A percentile compares a stretch with the other conserved stretches of the same genome.
These are phyloP conservation scores for Dactylellina parvicollis DNA, from an alignment of 2,329 filamentous ascomycete genomes.

Conservation along the genomic window DNA sequence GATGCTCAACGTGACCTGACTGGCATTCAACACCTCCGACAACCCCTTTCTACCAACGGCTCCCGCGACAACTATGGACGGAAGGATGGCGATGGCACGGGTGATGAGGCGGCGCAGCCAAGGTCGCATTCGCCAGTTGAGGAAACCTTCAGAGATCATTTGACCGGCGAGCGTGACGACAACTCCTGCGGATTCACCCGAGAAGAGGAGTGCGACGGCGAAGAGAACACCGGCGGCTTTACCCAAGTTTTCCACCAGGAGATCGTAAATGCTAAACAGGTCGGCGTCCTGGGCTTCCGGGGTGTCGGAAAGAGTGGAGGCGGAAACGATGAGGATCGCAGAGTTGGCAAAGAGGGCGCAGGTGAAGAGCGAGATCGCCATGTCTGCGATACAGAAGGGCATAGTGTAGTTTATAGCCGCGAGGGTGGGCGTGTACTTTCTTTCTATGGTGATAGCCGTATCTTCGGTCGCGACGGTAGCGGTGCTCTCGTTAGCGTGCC, in stretches of 20 bases:
- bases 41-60: slow-evolving; percentile 78
- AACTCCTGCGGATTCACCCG: slow-evolving; percentile 82
- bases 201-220: slow-evolving; percentile 80
- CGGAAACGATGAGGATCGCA: slow-evolving; percentile 82
- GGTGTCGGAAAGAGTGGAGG: slow-evolving; percentile 75
- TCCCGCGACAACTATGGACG: slow-evolving; percentile 82
- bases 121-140: slow-evolving; percentile 77
- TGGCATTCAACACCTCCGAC: slow-evolving; percentile 76
- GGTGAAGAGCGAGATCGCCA: slow-evolving; percentile 77
- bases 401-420: slow-evolving; percentile 78
- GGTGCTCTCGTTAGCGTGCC: slow-evolving; percentile 66
- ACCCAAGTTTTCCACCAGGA: slow-evolving; percentile 75
- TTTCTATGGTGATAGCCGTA: slow-evolving; percentile 59
- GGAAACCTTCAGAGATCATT: slow-evolving; percentile 85
- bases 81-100: slow-evolving; percentile 80
- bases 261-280: slow-evolving; percentile 81
- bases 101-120: slow-evolving; percentile 84
- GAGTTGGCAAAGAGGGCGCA: slow-evolving; percentile 88
- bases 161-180: slow-evolving; percentile 90
- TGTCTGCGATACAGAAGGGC: slow-evolving; percentile 76
- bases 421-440: slow-evolving; percentile 75
- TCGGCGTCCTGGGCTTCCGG: slow-evolving; percentile 73
- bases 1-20: slow-evolving; percentile 80
- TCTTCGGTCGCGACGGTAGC: slow-evolving; percentile 59
- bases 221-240: slow-evolving; percentile 84